Evolutionary conservation across 208 protist species (phyloP), one percentile per base, ranked within the genome.

Genomic region (Wallacemonas sp.): DNA sequence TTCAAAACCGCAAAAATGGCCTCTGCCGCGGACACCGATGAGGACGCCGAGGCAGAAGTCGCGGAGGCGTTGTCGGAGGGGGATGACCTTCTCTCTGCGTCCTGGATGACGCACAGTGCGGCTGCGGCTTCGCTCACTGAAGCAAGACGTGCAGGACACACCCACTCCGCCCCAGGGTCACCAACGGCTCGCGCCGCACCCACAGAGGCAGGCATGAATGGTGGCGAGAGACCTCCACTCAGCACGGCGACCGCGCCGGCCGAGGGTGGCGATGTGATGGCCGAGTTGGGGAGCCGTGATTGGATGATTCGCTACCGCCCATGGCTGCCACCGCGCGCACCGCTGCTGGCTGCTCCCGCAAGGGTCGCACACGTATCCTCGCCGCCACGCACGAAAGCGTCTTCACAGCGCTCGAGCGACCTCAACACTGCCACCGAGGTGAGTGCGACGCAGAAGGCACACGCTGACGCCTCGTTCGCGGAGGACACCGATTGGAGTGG

Each of bases 221-320:
- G 24, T 58, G 51, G 51, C 12, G 5, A 31, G 51, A 58, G 36
- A 41, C 9, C 36, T 41, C 6, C 36, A 41, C 14, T n/a, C 17
- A 28, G 45, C 17, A 53, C 45, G 17, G 24, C 45, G 24, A 53
- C 24, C 21, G 12, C 5, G 21, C 8, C 24, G 21, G 17, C 45
- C 45, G n/a, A n/a, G n/a, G n/a, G n/a, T n/a, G n/a, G n/a, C n/a
- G n/a, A n/a, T n/a, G n/a, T n/a, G n/a, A n/a, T n/a, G n/a, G n/a
- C n/a, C n/a, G n/a, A n/a, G n/a, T n/a, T n/a, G n/a, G n/a, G n/a
- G n/a, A n/a, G n/a, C n/a, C n/a, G 36, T 41, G 6, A 17, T 14
- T 51, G 51, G 51, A 39, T 58, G 31, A 14, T 19, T 12, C 51
- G 51, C 14, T 58, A 58, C 30, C 51, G 51, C 15, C 51, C 51